Evolutionary conservation across 805 yeast genomes (phyloP).

Genomic region (Saccharomycopsis vini): DNA sequence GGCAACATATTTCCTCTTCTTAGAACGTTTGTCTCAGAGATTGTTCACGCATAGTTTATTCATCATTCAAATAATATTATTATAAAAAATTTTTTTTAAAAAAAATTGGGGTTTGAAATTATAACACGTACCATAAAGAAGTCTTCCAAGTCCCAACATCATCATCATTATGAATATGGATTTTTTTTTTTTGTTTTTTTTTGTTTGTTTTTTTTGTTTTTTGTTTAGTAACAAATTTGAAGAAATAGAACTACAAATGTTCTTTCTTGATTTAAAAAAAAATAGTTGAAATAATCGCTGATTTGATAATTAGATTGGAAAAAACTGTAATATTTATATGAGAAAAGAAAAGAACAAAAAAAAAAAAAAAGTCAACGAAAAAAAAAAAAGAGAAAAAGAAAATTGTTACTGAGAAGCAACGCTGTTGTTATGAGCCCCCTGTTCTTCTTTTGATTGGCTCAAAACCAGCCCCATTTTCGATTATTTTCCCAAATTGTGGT

Average conservation of each 20-base stretch:
- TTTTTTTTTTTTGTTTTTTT: too few relatives aligned
- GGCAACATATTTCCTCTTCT: conserved; percentile 11
- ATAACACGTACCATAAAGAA: conserved; percentile 35
- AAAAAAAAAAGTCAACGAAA: not conserved
- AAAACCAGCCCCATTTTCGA: conserved; percentile 44
- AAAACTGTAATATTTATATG: not conserved
- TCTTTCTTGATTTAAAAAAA: too few relatives aligned
- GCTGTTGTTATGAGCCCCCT: not conserved
- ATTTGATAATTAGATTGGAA: not conserved
- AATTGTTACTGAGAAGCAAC: not conserved
- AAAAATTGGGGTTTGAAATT: too few relatives aligned
- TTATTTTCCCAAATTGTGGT: conserved; percentile 37
- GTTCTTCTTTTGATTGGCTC: too few relatives aligned
- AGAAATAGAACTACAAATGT: too few relatives aligned
- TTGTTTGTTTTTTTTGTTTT: too few relatives aligned
- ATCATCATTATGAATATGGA: too few relatives aligned
- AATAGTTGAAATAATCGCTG: too few relatives aligned
- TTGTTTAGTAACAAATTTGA: too few relatives aligned
- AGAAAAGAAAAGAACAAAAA: not conserved
- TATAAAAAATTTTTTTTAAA: too few relatives aligned
- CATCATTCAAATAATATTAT: conserved; percentile 2
- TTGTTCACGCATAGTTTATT: conserved; percentile 4
- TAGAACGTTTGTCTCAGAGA: conserved; percentile 8
- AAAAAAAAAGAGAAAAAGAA: not conserved
- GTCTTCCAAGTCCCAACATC: conserved; percentile 52